Percentiles rank a stretch among this genome's conserved stretches.
These are phyloP conservation scores for Acacia acuminata DNA, from an alignment of 306 rosid genomes.

Conservation along the genomic window DNA sequence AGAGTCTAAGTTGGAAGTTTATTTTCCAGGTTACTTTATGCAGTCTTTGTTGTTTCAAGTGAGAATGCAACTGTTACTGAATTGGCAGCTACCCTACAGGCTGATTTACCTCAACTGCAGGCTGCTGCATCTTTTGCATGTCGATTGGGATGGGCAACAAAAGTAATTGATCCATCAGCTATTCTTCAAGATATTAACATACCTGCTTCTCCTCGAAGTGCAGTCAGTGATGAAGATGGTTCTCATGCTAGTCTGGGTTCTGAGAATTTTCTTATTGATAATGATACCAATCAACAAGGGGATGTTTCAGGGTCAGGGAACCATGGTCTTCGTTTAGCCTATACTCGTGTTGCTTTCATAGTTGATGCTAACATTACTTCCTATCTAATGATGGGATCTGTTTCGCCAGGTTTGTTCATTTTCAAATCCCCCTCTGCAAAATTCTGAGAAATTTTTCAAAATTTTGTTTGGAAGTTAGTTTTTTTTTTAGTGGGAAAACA, in stretches of 20 bases:
- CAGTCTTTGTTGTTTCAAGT: slow-evolving; percentile 97
- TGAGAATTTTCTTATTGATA: slow-evolving; percentile 57
- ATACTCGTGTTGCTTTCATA: slow-evolving; percentile 88
- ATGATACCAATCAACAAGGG: slow-evolving; percentile 63
- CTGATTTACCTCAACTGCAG: slow-evolving; percentile 88
- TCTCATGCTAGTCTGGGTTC: slow-evolving; percentile 59
- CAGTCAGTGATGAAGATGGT: slow-evolving; percentile 67
- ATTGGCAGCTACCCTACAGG: slow-evolving; percentile 92
- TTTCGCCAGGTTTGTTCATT: slow-evolving; percentile 87
- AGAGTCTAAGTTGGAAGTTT: slow-evolving; percentile 28
- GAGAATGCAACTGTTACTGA: slow-evolving; percentile 98
- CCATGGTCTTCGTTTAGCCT: slow-evolving; percentile 51
- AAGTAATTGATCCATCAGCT: slow-evolving; percentile 86
- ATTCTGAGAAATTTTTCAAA: neutral
- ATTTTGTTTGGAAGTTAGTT: neutral
- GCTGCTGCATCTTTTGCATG: slow-evolving; percentile 99
- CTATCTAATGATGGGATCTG: slow-evolving; percentile 99
- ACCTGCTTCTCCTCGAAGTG: slow-evolving; percentile 71
- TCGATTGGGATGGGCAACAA: slow-evolving; percentile 97
- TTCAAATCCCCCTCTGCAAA: neutral
- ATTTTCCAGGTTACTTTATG: slow-evolving; percentile 81
- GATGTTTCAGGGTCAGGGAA: slow-evolving; percentile 63
- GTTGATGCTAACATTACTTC: slow-evolving; percentile 99
- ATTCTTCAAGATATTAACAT: slow-evolving; percentile 73
- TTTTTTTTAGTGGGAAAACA: neutral